Evolutionary conservation across 1,284 basidiomycete genomes (phyloP).

Genomic region (Melanopsichium pennsylvanicum): DNA sequence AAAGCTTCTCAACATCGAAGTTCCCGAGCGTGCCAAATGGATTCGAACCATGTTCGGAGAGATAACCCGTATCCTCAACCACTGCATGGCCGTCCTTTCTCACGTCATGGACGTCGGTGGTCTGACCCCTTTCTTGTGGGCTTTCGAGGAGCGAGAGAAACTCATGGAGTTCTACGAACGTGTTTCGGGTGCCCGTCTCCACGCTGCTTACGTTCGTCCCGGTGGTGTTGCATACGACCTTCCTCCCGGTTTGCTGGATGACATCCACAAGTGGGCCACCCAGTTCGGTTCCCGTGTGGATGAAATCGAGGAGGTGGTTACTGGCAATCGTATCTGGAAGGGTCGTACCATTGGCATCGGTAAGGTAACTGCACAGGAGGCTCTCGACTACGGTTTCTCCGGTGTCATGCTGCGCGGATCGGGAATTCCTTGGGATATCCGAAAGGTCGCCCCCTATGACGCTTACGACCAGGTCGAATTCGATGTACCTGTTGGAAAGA

Average conservation of each 20-base stretch:
- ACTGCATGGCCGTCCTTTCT: slow-evolving; percentile 96
- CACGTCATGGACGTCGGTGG: slow-evolving; percentile 82
- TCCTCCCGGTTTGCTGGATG: slow-evolving; percentile 92
- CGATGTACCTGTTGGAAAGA: slow-evolving; percentile 92
- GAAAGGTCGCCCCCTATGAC: slow-evolving; percentile 90
- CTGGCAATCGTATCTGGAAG: slow-evolving; percentile 98
- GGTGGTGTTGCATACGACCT: slow-evolving; percentile 98
- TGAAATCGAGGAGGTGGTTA: slow-evolving; percentile 97
- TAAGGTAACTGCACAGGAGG: slow-evolving; percentile 88
- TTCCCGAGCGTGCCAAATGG: slow-evolving; percentile 99
- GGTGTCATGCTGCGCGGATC: slow-evolving; percentile 97
- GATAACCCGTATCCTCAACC: slow-evolving; percentile 94
- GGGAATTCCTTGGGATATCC: slow-evolving; percentile 92
- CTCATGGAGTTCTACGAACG: slow-evolving; percentile 99
- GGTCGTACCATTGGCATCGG: slow-evolving; percentile 90
- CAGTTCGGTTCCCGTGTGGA: slow-evolving; percentile 90
- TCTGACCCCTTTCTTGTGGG: slow-evolving; percentile 98
- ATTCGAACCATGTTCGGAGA: slow-evolving; percentile 97
- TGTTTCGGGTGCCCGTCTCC: slow-evolving; percentile 94
- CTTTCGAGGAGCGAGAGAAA: slow-evolving; percentile 99
- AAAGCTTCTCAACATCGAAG: slow-evolving; percentile 97
- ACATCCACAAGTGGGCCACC: slow-evolving; percentile 97
- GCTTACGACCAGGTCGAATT: slow-evolving; percentile 99
- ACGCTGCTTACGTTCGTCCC: slow-evolving; percentile 96
- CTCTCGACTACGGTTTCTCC: slow-evolving; percentile 90